Base-by-base conservation (phyloP, 805 yeast genomes). In the Pichia thaimueangensis region DNA sequence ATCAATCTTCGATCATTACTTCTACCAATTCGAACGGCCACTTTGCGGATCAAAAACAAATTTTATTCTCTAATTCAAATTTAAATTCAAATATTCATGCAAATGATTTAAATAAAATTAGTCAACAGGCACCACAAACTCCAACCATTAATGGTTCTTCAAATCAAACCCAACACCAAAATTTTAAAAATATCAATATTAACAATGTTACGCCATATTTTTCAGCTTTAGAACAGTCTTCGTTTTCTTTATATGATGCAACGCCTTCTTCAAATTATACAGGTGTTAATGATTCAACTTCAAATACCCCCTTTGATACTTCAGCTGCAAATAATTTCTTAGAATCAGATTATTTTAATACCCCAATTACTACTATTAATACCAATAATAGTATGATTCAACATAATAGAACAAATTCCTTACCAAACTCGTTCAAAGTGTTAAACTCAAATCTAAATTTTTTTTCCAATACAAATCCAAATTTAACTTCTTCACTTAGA, bases 371-470 rank as follows among this genome's bases (percentile, higher is more conserved):
- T 17, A 10, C 17, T 12, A n/a, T 2, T 20, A 27, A 35, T 19
- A 35, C 15, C 27, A 21, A 25, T n/a, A 17, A 24, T 19, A 5
- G 11, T 20, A 17, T 23, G 15, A 35, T 24, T 28, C 22, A 24
- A 16, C 38, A 35, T 15, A 24, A 24, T 35, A 35, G 38, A 23
- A 35, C 38, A 12, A 24, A 15, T 16, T 35, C 38, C 3, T 35
- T 35, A 28, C 38, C 38, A 13, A 24, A 17, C 5, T 24, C 38
- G 7, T 24, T 35, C 17, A 35, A 35, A 16, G 3, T 24, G 8
- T 10, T 27, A 23, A 32, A 20, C n/a, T 31, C 35, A 11, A 17
- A 15, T 17, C 31, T 29, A 19, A 15, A 15, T 29, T 29, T n/a
- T 29, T 8, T 29, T 19, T 19, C 35, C 15, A 32, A 32, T 21